phyloP scores from a whole-genome alignment of 768 basidiomycete species.

The Trametes sanguinea region DNA sequence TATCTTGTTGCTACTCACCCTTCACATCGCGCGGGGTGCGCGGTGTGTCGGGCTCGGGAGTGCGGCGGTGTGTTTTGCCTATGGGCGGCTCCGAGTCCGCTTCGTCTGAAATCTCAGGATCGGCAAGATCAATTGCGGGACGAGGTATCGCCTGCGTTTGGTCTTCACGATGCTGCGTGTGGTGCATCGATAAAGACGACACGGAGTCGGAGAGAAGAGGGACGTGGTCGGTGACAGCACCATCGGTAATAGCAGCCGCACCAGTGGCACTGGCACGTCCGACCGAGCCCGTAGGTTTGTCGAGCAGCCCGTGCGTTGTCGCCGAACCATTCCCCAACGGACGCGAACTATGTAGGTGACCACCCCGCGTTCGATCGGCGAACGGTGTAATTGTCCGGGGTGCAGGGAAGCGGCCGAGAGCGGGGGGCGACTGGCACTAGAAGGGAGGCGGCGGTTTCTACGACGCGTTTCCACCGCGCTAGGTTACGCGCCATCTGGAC shows the following conservation, averaged over 20 bases:
- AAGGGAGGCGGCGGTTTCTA: constrained; percentile 9
- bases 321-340: background rate
- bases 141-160: no score
- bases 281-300: background rate
- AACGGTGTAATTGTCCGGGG: background rate
- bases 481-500: constrained; percentile 7
- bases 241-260: background rate
- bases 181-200: no score
- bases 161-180: no score
- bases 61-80: no score
- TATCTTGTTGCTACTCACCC: no score
- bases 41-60: no score
- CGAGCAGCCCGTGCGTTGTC: background rate
- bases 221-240: no score
- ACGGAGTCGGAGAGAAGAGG: no score
- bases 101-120: no score
- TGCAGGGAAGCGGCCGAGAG: no score
- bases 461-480: constrained; percentile 7
- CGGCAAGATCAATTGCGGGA: no score
- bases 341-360: background rate
- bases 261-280: background rate
- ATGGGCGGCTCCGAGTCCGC: no score
- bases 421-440: background rate
- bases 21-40: background rate
- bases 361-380: background rate